A percentile compares a stretch with the other conserved stretches of the same genome.
These are phyloP conservation scores for Penicillium italicum DNA, from an alignment of 2,329 filamentous ascomycete genomes.

Conservation along the genomic window DNA sequence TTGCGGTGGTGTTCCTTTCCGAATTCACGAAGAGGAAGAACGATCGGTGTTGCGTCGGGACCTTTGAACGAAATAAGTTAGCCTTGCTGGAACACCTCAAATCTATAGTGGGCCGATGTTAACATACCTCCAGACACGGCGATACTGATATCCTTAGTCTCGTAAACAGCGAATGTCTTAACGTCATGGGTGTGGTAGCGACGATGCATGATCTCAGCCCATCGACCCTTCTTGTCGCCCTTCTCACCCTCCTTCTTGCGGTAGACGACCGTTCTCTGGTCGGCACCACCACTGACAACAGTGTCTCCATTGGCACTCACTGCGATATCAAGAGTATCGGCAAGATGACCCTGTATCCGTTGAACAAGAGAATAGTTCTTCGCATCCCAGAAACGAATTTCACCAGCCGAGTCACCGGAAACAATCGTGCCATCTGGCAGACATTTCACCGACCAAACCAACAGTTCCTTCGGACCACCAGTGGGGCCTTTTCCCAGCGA, in stretches of 20 bases:
- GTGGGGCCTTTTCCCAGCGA: conserved; percentile 74
- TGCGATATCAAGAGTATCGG: conserved; percentile 86
- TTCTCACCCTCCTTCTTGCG: conserved; percentile 53
- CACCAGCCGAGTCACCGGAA: conserved; percentile 90
- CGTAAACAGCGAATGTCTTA: conserved; percentile 88
- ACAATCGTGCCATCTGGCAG: conserved; percentile 85
- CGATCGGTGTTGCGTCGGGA: conserved; percentile 77
- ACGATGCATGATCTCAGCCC: conserved; percentile 81
- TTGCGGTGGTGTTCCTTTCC: conserved; percentile 76
- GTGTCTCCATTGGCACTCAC: conserved; percentile 73
- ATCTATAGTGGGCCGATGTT: neutral
- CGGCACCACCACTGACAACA: conserved; percentile 88
- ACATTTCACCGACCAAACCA: conserved; percentile 91
- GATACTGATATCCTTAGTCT: conserved; percentile 77
- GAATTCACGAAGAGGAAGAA: conserved; percentile 74
- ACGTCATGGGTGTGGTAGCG: conserved; percentile 92
- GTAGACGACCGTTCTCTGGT: conserved; percentile 81
- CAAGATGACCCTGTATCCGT: conserved; percentile 78
- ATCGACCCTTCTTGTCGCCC: conserved; percentile 59
- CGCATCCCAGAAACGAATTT: conserved; percentile 89
- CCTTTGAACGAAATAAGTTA: conserved; percentile 51
- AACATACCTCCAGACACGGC: conserved; percentile 81
- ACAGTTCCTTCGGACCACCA: conserved; percentile 75
- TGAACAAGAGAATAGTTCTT: conserved; percentile 87
- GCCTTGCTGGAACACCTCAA: conserved; percentile 17